These are phyloP conservation scores for Claviceps citrina DNA, from an alignment of 2,329 filamentous ascomycete genomes.

Conservation along the genomic window DNA sequence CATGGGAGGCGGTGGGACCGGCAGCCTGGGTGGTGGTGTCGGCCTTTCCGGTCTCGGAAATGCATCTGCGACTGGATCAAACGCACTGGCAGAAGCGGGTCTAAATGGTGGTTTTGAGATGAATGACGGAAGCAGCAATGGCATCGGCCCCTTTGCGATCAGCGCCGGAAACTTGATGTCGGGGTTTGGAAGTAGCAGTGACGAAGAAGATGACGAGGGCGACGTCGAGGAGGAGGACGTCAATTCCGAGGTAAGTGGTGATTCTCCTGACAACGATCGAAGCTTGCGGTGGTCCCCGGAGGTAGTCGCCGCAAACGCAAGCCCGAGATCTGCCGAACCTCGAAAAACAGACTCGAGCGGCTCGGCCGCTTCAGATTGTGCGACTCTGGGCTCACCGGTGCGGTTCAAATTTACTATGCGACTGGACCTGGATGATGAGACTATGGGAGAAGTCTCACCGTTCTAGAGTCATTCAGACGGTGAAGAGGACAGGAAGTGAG, in stretches of 20 bases:
- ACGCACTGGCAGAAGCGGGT: constrained; percentile 64
- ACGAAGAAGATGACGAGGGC: constrained; percentile 91
- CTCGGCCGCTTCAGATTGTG: constrained; percentile 7
- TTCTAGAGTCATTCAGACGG: neutral
- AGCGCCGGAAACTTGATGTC: constrained; percentile 64
- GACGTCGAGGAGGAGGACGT: constrained; percentile 69
- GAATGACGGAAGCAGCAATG: constrained; percentile 46
- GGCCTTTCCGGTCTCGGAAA: constrained; percentile 31
- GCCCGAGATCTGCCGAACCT: constrained; percentile 16
- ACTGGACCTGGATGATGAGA: constrained; percentile 4
- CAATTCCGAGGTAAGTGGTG: constrained; percentile 46
- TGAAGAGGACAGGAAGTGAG: neutral
- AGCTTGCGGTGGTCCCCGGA: constrained; percentile 14
- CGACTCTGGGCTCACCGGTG: constrained; percentile 4
- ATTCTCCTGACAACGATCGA: constrained; percentile 21
- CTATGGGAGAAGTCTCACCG: constrained; percentile 4
- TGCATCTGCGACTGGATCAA: constrained; percentile 34
- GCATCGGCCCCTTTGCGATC: constrained; percentile 57
- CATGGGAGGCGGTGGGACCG: constrained; percentile 31
- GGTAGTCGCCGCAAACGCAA: constrained; percentile 14
- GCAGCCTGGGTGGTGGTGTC: constrained; percentile 31
- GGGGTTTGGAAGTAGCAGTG: constrained; percentile 86
- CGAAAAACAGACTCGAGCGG: constrained; percentile 12
- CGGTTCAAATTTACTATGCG: constrained; percentile 4
- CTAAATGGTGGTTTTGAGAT: constrained; percentile 63